Base-by-base conservation (phyloP, 2,329 filamentous ascomycete genomes). In the Hypoxylon sp. region DNA sequence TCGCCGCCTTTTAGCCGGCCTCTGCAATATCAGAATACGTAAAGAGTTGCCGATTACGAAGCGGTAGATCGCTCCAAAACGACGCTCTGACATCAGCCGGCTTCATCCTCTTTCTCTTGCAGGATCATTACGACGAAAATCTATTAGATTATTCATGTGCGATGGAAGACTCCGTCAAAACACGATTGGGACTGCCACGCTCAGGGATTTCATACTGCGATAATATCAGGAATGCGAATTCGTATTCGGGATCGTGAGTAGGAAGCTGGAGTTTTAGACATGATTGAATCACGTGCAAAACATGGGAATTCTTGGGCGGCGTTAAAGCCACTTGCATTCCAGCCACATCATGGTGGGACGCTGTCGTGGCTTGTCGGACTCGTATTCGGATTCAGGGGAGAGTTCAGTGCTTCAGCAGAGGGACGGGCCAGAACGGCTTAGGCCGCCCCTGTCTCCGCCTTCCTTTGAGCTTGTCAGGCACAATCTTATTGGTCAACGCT, bases 331-430 rank as follows among this genome's bases (percentile, higher is more conserved):
- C 33, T n/a, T 9, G 14, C 3, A 5, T 12, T 18, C 14, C 9
- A 70, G 67, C 65, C 65, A 70, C 61, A 55, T 53, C 14, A 26
- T 5, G 33, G 28, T 44, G 18, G 7, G n/a, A 14, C 2, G 9
- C n/a, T 33, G 67, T n/a, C n/a, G n/a, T 71, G 68, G 65, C 70
- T 71, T 59, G 52, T 67, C 59, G 65, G 26, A 26, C 65, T 71
- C 70, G 70, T 72, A 72, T 72, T 72, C 70, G 70, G 52, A 40
- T 70, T 70, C 48, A 67, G 56, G 56, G 33, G 53, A 38, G 45
- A 24, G 46, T 42, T 61, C 3, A 12, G 52, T 42, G 18, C 45
- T 60, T 38, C 55, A 40, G 42, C 30, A 59, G 46, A 48, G 46
- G 36, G 36, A n/a, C n/a, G n/a, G n/a, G n/a, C n/a, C 40, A 36